These are phyloP conservation scores for Boechera divaricarpa DNA, from an alignment of 345 rosid genomes.

Conservation along the genomic window DNA sequence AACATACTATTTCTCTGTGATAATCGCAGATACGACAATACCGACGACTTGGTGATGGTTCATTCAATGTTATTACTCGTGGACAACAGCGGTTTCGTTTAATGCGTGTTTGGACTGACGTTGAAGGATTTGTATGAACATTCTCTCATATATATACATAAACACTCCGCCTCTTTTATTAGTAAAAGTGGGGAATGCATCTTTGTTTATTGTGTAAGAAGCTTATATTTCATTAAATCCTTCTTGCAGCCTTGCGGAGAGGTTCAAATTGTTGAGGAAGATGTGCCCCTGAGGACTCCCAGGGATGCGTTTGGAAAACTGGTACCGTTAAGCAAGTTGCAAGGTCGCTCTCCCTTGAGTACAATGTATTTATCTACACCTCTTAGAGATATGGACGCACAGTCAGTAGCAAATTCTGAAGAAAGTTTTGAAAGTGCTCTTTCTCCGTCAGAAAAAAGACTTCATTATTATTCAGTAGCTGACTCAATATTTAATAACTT, in stretches of 20 bases:
- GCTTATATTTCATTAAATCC: constrained; percentile 34
- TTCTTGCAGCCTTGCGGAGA: constrained; percentile 78
- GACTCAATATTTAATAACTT: constrained; percentile 57
- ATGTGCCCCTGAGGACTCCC: constrained; percentile 79
- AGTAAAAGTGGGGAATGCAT: constrained; percentile 10
- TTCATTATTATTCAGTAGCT: constrained; percentile 71
- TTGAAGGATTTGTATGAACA: constrained; percentile 81
- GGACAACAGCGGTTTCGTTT: constrained; percentile 89
- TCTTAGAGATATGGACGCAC: constrained; percentile 48
- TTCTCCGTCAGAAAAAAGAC: constrained; percentile 64
- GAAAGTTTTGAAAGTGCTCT: constrained; percentile 86
- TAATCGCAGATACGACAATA: constrained; percentile 79
- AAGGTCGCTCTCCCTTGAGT: constrained; percentile 36
- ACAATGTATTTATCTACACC: constrained; percentile 50
- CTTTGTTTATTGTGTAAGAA: constrained; percentile 6
- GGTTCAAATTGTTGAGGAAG: constrained; percentile 86
- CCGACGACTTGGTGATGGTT: constrained; percentile 82
- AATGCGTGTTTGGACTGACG: constrained; percentile 80
- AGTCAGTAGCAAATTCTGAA: constrained; percentile 67
- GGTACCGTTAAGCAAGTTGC: constrained; percentile 53
- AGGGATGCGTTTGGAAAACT: constrained; percentile 71
- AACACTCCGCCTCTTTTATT: background rate
- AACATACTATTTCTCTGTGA: constrained; percentile 15
- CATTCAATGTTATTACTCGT: constrained; percentile 86
- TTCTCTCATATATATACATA: constrained; percentile 17